Evolutionary conservation across 495 filamentous ascomycete species (phyloP).

Genomic region (Clavariopsis aquatica): DNA sequence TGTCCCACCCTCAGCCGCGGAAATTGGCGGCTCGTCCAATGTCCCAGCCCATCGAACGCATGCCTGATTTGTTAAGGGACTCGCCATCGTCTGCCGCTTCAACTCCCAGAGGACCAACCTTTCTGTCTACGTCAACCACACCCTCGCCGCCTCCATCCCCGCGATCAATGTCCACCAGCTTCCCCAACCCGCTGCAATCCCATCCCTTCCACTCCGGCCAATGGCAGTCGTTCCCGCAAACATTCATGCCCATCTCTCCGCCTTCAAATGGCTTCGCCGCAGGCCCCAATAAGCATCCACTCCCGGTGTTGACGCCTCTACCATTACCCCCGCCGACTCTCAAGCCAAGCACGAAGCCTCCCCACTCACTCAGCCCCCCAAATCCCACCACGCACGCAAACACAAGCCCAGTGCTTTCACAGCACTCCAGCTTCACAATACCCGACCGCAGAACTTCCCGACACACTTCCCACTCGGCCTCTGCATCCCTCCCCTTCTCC

Average conservation of each 20-base stretch:
- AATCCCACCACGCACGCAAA: constrained; percentile 28
- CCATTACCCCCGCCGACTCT: constrained; percentile 33
- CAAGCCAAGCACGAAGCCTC: constrained; percentile 24
- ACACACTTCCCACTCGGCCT: constrained; percentile 15
- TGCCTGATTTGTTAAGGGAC: constrained; percentile 6
- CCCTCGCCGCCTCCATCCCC: constrained; percentile 33
- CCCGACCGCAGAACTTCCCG: constrained; percentile 8
- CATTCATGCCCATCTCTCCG: constrained; percentile 14
- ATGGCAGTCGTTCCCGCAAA: constrained; percentile 10
- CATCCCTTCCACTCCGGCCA: not conserved
- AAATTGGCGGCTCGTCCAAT: constrained; percentile 12
- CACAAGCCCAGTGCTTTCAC: constrained; percentile 10
- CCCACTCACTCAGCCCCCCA: constrained; percentile 23
- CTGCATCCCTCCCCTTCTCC: constrained; percentile 11
- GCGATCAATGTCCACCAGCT: constrained; percentile 15
- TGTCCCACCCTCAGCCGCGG: constrained; percentile 19
- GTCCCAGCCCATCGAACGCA: constrained; percentile 29
- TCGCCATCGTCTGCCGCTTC: constrained; percentile 10
- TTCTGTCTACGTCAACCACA: constrained; percentile 30
- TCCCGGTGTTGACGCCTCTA: constrained; percentile 23
- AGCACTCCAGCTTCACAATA: not conserved
- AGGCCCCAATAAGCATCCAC: constrained; percentile 1
- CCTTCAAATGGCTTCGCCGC: constrained; percentile 1
- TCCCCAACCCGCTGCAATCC: constrained; percentile 10
- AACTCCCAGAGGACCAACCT: constrained; percentile 31